Evolutionary conservation across 768 basidiomycete genomes (phyloP).

Genomic region (Macrolepiota fuliginosa): DNA sequence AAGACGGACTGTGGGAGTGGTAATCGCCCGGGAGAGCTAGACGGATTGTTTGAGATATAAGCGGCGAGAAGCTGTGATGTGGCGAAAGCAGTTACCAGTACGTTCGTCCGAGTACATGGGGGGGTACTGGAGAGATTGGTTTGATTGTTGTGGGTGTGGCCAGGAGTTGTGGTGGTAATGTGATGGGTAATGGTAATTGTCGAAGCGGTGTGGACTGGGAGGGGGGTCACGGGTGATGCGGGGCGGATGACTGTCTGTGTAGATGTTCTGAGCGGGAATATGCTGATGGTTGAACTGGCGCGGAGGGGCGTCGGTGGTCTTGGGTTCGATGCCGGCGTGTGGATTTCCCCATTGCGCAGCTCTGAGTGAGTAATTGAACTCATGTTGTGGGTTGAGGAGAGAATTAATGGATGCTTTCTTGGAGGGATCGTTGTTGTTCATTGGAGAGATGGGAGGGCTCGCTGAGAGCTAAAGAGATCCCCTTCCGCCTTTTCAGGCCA

Average conservation of each 20-base stretch:
- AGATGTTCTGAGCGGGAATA: slow-evolving; percentile 6
- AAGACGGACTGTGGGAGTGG: slow-evolving; percentile 33
- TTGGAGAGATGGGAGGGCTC: slow-evolving; percentile 14
- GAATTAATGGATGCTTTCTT: slow-evolving; percentile 42
- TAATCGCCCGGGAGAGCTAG: slow-evolving; percentile 44
- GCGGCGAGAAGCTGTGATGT: slow-evolving; percentile 3
- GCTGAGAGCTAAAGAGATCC: slow-evolving; percentile 5
- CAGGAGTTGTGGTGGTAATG: slow-evolving; percentile 6
- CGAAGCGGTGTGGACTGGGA: slow-evolving; percentile 19
- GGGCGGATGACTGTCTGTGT: slow-evolving; percentile 21
- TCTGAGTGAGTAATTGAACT: slow-evolving; percentile 17
- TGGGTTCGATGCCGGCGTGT: background rate
- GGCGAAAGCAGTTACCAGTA: slow-evolving; percentile 39
- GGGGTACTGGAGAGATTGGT: slow-evolving; percentile 30
- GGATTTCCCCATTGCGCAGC: slow-evolving; percentile 21
- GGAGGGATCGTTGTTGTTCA: slow-evolving; percentile 34
- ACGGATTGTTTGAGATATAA: slow-evolving; percentile 14
- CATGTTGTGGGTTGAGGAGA: slow-evolving; percentile 37
- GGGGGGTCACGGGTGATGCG: slow-evolving; percentile 29
- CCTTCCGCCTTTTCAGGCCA: slow-evolving; percentile 6
- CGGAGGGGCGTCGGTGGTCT: slow-evolving; percentile 7
- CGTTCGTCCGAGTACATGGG: slow-evolving; percentile 58
- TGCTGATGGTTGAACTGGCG: background rate
- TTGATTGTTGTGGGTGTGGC: slow-evolving; percentile 15
- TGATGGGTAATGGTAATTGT: slow-evolving; percentile 27